These are phyloP conservation scores for Hanseniaspora pseudoguilliermondii DNA, from an alignment of 805 yeast species.

Conservation along the genomic window DNA sequence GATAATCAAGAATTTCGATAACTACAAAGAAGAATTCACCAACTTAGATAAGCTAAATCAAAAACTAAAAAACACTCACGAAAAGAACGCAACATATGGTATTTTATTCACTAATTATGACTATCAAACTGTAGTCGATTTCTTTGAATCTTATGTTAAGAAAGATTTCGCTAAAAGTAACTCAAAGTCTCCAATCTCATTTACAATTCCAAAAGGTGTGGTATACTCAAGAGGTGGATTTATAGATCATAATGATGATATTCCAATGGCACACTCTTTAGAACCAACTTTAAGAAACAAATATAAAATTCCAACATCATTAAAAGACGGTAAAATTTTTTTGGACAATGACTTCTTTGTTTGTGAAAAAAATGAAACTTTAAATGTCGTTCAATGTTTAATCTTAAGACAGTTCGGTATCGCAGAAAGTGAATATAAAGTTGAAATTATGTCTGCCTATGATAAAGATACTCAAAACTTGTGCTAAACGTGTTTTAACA, in stretches of 20 bases:
- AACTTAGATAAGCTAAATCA: conserved; percentile 47
- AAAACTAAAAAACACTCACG: conserved; percentile 40
- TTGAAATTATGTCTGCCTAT: conserved; percentile 64
- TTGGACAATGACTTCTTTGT: conserved; percentile 67
- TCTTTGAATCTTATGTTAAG: conserved; percentile 64
- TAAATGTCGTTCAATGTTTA: conserved; percentile 84
- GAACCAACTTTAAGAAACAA: conserved; percentile 86
- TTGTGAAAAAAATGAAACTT: conserved; percentile 61
- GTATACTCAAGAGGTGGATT: conserved; percentile 94
- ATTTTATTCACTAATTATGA: conserved; percentile 79
- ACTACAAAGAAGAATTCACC: conserved; percentile 73
- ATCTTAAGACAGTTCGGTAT: conserved; percentile 90
- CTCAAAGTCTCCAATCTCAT: conserved; percentile 66
- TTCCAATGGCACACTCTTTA: conserved; percentile 90
- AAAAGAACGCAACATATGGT: conserved; percentile 37
- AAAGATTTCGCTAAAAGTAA: conserved; percentile 87
- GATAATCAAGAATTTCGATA: conserved; percentile 85
- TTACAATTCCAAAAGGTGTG: conserved; percentile 78
- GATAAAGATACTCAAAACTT: conserved; percentile 41
- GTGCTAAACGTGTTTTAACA: neutral
- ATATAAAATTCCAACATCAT: conserved; percentile 80
- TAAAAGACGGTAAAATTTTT: conserved; percentile 76
- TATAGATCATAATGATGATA: conserved; percentile 78
- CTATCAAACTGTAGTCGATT: conserved; percentile 79
- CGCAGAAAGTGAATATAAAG: conserved; percentile 84